Evolutionary conservation across 257 asterid species (phyloP), one percentile per base, ranked within the genome.

Genomic region (Jacaranda mimosifolia): DNA sequence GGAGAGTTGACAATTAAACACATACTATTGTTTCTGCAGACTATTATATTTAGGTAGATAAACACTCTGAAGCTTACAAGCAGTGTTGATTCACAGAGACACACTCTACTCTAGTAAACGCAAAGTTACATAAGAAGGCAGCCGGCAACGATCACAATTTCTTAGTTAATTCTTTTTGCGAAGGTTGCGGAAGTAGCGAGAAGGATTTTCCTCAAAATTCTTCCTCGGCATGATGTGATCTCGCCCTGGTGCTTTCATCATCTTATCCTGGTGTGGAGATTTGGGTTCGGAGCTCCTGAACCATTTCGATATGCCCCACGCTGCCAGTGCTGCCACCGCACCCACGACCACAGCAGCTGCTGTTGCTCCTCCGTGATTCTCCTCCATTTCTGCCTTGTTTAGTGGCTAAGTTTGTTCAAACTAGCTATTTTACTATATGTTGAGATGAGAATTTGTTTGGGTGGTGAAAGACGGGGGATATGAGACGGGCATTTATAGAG

Each of bases 231-330:
- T 83, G 56, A 19, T 3, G 11, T 73, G 39, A 5, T 38, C 39
- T 45, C 58, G 9, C 7, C 86, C 86, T 0, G 86, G 83, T 4
- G 78, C 82, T 53, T 77, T 77, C 85, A 77, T 77, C 32, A 82
- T 73, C 68, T 19, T 5, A 1, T 3, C 70, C 70, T 6, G 15
- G 3, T 64, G 17, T 5, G 46, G 21, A 8, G 35, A 7, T 26
- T 26, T 2, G 32, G 32, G 32, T 19, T 66, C 48, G 48, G 63
- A 18, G 26, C 64, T 26, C 12, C 70, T 72, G 12, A 75, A 46
- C 65, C 12, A 39, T 40, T 76, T 76, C 4, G 68, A 76, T 8
- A 76, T 43, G 49, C 75, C 80, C 80, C 80, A 76, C 12, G 58
- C 74, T 9, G 75, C 80, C 51, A 76, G 21, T 26, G 60, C 58